Conservation (phyloP, 2,329 filamentous ascomycete species). For the Alternaria gansuensis region DNA sequence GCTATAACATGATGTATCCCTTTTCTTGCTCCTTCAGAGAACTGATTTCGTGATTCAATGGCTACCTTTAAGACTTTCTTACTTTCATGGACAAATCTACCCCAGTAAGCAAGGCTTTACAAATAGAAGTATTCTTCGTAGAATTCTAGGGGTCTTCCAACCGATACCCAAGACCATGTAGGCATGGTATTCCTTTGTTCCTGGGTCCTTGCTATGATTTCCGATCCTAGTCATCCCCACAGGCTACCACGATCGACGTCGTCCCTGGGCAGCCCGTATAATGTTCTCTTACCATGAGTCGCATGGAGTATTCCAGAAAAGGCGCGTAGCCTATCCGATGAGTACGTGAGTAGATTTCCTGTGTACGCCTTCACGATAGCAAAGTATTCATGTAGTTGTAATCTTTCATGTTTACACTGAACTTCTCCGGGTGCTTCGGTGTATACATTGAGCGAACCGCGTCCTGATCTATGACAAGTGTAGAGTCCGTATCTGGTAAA, state of each 20-base stretch:
- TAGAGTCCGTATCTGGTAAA: slow-evolving; percentile 16
- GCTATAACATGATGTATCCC: neutral
- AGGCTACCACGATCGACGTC: slow-evolving; percentile 1
- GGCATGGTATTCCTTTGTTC: neutral
- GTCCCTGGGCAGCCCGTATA: neutral
- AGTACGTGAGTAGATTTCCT: neutral
- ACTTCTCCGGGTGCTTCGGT: neutral
- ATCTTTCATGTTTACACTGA: neutral
- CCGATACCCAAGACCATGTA: slow-evolving; percentile 1
- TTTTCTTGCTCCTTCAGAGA: neutral
- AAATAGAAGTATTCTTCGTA: neutral
- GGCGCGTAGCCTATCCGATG: neutral
- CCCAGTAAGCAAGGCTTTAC: slow-evolving; percentile 3
- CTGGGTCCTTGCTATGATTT: neutral
- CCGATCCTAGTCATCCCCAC: neutral
- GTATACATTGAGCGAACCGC: neutral
- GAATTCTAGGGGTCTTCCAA: neutral
- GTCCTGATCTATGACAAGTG: neutral
- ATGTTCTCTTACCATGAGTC: neutral
- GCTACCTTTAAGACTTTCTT: neutral
- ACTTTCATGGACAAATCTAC: neutral
- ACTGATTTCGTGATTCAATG: neutral
- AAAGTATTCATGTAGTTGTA: neutral
- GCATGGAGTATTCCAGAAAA: neutral
- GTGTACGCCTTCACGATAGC: neutral